Base-by-base conservation (phyloP, 1,284 basidiomycete species). In the Fomitopsis pinicola region DNA sequence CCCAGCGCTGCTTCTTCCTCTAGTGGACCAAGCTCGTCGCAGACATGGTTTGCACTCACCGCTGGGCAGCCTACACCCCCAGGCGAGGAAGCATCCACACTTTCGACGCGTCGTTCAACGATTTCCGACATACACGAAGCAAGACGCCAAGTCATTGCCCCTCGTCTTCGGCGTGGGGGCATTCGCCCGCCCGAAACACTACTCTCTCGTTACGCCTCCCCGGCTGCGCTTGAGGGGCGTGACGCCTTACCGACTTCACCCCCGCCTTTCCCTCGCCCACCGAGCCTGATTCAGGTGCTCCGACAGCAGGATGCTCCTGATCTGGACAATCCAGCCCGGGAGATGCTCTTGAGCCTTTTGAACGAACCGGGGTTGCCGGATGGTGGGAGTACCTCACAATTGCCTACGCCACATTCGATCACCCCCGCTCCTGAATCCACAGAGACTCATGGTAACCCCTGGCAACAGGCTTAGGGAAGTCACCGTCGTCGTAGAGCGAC, bases 151-250 rank as follows among this genome's bases (percentile, higher is more conserved):
- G 60, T 62, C 22, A 62, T 69, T 42, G 65, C 69, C 14, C 84
- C 84, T 15, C 79, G 85, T 56, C 72, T 87, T 46, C 81, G 87
- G 58, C 80, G 85, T 6, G 85, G 86, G 28, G 82, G 85, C 1
- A 66, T 88, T 9, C 80, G 81, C 17, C 80, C 84, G 5, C 84
- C 85, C 0, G 87, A 89, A 67, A 80, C 80, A 1, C 71, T 87
- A 62, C 67, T 83, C 6, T 73, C 80, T 33, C 77, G 79, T n/a
- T 77, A 77, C 64, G 70, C 75, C 35, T 79, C 81, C 26, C 76
- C 79, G 7, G 62, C 60, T 14, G 35, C 56, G 45, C 55, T 55
- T 54, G 63, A 40, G 22, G 46, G 36, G 46, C 58, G 14, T 36
- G 42, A 30, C 28, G 56, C 19, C 38, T 17, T 22, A 42, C 22